A percentile compares a stretch with the other conserved stretches of the same genome.
phyloP scores from a whole-genome alignment of 441 rosid genomes.

The Gossypium lobatum region DNA sequence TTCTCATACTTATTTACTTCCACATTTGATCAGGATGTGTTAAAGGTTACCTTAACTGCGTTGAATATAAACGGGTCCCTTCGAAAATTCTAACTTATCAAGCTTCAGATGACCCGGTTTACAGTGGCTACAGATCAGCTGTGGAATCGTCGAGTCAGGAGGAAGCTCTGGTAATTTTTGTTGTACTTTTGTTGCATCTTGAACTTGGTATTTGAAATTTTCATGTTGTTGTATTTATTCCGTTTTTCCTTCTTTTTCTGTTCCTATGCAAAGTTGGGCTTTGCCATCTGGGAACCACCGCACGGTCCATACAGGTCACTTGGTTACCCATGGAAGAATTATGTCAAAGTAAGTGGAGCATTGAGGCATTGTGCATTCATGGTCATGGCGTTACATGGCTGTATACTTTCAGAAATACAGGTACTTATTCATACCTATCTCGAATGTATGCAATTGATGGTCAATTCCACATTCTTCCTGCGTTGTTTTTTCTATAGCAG shows the following conservation, averaged over 20 bases:
- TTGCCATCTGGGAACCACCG: conserved; percentile 80
- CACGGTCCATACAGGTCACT: conserved; percentile 59
- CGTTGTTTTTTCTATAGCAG: not conserved
- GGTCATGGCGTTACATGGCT: conserved; percentile 69
- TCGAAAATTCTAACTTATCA: conserved; percentile 62
- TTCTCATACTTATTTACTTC: not conserved
- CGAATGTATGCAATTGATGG: not conserved
- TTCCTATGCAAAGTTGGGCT: conserved; percentile 38
- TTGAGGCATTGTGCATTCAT: conserved; percentile 66
- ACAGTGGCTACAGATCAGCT: conserved; percentile 66
- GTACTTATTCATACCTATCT: conserved; percentile 20
- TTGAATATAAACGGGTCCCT: conserved; percentile 48
- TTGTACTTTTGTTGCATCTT: conserved; percentile 6
- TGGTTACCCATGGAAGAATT: conserved; percentile 63
- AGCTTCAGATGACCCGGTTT: conserved; percentile 60
- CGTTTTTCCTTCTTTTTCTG: not conserved
- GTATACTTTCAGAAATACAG: conserved; percentile 70
- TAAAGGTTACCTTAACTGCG: conserved; percentile 45
- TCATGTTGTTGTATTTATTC: not conserved
- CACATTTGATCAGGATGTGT: conserved; percentile 43
- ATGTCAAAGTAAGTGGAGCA: conserved; percentile 60
- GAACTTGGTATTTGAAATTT: not conserved
- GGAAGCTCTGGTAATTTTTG: conserved; percentile 50
- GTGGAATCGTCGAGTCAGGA: conserved; percentile 72
- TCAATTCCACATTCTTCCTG: not conserved